Base-by-base conservation (phyloP, 441 rosid species). In the Geranium incanum region DNA sequence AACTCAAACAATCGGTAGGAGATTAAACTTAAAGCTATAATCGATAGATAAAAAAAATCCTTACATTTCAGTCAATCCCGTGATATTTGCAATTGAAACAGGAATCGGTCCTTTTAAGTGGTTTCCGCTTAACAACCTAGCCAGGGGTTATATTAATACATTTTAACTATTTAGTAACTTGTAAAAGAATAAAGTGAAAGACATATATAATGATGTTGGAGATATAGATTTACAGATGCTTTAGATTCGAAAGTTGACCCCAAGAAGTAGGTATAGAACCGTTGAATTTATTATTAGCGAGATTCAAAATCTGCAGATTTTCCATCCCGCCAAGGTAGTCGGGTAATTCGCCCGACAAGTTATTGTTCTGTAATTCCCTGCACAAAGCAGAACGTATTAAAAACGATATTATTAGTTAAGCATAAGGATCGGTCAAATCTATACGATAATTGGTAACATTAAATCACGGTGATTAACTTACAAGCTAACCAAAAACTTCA, bases 331-430 rank as follows among this genome's bases (percentile, higher is more conserved):
- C 87, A 65, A 94, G 78, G 81, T 81, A 88, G 74, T 86, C 89
- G 5, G 97, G 97, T 67, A 94, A 80, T 18, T 36, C 67, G 69
- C 96, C 99, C 45, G 86, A 80, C 69, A 92, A 82, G 69, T 78
- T 78, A 71, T 94, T 94, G 90, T 89, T 83, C 83, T 87, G 92
- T 63, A 94, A 77, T 41, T 92, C 95, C 89, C 98, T 94, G 95
- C 84, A 83, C 68, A 41, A 63, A 81, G 71, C 57, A 69, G 43
- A 43, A 45, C 18, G 68, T 50, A 64, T 11, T 33, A 43, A 28
- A 64, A 28, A 43, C 16, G 21, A 71, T 5, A 52, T 16, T 16
- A 55, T 4, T 12, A 5, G 19, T 52, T 52, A 52, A 15, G 15
- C 52, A 45, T 45, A 45, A 45, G 52, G 52, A 45, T 45, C 11